Evolutionary conservation across 257 asterid genomes (phyloP).

Genomic region (Fraxinus cuspidata): DNA sequence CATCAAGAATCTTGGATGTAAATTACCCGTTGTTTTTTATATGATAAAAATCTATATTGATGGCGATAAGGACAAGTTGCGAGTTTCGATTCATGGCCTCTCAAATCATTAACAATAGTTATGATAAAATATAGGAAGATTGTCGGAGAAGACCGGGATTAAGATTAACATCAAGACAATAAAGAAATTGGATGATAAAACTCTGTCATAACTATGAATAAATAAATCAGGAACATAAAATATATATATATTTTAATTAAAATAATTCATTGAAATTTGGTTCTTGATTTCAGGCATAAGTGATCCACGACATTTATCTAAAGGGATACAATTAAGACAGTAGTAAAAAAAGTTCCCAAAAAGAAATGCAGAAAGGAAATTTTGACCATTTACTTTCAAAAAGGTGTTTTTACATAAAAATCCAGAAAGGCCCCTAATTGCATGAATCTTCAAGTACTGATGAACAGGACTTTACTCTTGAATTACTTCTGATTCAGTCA

Average conservation of each 20-base stretch:
- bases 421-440: constrained; percentile 4
- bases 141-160: constrained; percentile 30
- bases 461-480: not conserved
- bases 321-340: constrained; percentile 24
- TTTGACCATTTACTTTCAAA: constrained; percentile 19
- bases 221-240: not conserved
- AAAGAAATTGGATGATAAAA: constrained; percentile 1
- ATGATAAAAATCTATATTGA: constrained; percentile 30
- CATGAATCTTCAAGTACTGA: constrained; percentile 1
- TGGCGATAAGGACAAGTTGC: constrained; percentile 32
- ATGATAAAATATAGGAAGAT: constrained; percentile 22
- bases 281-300: constrained; percentile 37
- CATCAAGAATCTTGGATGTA: constrained; percentile 26
- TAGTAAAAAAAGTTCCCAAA: constrained; percentile 18
- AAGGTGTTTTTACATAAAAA: constrained; percentile 13
- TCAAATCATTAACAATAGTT: constrained; percentile 31
- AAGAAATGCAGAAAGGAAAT: constrained; percentile 24
- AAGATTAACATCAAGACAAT: constrained; percentile 29
- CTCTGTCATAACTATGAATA: constrained; percentile 8
- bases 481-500: constrained; percentile 10
- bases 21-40: constrained; percentile 15
- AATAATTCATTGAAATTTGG: constrained; percentile 11
- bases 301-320: constrained; percentile 16
- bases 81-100: constrained; percentile 27
- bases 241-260: not conserved